These are phyloP conservation scores for Colletotrichum sp. DNA, from an alignment of 2,329 filamentous ascomycete genomes.

Conservation along the genomic window DNA sequence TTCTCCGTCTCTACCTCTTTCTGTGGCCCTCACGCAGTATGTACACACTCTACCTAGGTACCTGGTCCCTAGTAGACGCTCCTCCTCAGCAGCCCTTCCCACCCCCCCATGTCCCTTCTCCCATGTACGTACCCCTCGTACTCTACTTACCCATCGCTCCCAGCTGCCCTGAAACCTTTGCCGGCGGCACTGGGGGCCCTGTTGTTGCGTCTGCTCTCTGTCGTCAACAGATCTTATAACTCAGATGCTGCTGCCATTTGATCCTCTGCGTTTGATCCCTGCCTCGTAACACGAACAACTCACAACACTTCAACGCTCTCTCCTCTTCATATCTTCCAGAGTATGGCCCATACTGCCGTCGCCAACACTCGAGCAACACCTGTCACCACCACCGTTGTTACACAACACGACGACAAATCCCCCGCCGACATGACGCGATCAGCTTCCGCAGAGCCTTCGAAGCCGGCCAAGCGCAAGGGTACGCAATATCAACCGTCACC, in stretches of 20 bases:
- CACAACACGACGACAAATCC: constrained; percentile 15
- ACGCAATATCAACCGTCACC: constrained; percentile 22
- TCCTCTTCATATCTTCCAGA: constrained; percentile 5
- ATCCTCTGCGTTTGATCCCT: constrained; percentile 11
- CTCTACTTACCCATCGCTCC: not conserved
- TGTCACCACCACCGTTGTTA: constrained; percentile 10
- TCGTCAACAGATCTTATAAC: constrained; percentile 22
- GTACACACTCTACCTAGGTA: not conserved
- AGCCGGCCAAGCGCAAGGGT: constrained; percentile 53
- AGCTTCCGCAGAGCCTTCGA: constrained; percentile 47
- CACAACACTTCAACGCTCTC: not conserved
- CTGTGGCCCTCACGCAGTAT: not conserved
- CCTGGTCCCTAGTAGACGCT: not conserved
- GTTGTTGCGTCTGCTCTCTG: constrained; percentile 15
- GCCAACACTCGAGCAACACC: constrained; percentile 16
- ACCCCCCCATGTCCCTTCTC: not conserved
- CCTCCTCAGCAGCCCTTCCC: not conserved
- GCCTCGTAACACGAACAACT: constrained; percentile 14
- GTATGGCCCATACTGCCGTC: constrained; percentile 19
- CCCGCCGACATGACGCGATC: constrained; percentile 41
- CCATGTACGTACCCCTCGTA: not conserved
- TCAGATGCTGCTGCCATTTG: constrained; percentile 17
- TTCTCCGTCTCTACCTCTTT: not conserved
- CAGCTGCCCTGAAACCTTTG: constrained; percentile 22
- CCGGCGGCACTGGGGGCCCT: constrained; percentile 18